Evolutionary conservation across 768 basidiomycete species (phyloP), one percentile per base, ranked within the genome.

Genomic region (Cyathus striatus): DNA sequence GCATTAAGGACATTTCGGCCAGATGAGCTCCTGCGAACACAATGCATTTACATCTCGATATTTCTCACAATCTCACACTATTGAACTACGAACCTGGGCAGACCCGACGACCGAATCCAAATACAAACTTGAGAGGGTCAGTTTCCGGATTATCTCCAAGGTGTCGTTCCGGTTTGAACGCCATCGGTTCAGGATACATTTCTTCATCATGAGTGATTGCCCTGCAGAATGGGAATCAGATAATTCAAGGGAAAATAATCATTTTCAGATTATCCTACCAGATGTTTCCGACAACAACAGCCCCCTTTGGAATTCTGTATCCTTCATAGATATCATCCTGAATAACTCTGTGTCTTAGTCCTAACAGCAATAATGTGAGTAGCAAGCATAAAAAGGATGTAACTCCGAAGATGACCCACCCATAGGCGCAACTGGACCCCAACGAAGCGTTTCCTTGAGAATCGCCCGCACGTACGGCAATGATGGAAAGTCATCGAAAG

Each of bases 51-150:
- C 9, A 30, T 30, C 27, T 30, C n/a, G 9, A 30, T n/a, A 9
- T 30, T 30, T n/a, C n/a, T 9, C n/a, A 30, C 27, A 30, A 30
- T n/a, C n/a, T 30, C n/a, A 30, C 9, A n/a, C 27, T 9, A 9
- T 9, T 9, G 9, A 30, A 40, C 23, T 13, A 16, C 44, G 37
- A 22, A 55, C 61, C 61, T 42, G 63, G 63, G 33, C 63, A 64
- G 7, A 49, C 35, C 38, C 67, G 50, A 23, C 64, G 56, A n/a
- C 68, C 66, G 36, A 63, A 66, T 6, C 68, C 68, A 32, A 67
- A 69, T 4, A 60, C 57, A 32, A 55, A 57, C 42, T 58, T 56
- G 32, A 49, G 47, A 4, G 62, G 62, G 44, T 68, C 58, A 10
- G 51, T 50, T 38, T 65, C 59, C 21, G 57, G 60, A 9, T 47